Conservation (phyloP, 2,329 filamentous ascomycete genomes). For the Xylaria arbuscula region DNA sequence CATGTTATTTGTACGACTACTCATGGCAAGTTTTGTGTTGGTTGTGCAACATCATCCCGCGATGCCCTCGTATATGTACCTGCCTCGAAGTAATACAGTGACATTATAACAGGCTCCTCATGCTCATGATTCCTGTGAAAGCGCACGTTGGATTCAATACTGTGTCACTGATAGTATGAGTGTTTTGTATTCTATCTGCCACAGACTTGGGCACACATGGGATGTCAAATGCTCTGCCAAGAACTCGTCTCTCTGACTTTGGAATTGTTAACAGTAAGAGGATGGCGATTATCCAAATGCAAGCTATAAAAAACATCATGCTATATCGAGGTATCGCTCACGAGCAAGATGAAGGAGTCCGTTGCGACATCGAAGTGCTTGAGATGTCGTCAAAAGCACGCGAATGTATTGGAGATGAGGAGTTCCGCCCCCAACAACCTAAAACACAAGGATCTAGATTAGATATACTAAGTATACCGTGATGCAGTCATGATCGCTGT, state of each 20-base stretch:
- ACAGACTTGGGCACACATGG: too few species aligned
- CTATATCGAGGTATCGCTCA: not conserved
- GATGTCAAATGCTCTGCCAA: not conserved
- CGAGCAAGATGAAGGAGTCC: not conserved
- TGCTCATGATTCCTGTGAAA: not conserved
- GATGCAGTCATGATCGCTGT: not conserved
- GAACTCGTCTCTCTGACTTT: not conserved
- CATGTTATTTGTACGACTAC: too few species aligned
- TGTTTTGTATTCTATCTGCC: not conserved
- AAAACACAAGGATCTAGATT: constrained; percentile 13
- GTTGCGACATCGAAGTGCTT: not conserved
- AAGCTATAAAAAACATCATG: not conserved
- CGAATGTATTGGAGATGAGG: not conserved
- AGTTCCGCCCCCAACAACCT: not conserved
- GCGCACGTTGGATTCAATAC: not conserved
- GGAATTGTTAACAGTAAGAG: not conserved
- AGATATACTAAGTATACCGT: not conserved
- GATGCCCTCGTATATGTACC: not conserved
- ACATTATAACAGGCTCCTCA: not conserved
- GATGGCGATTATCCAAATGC: not conserved
- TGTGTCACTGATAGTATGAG: not conserved
- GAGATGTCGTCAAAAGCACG: constrained; percentile 1
- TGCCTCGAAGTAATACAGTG: not conserved
- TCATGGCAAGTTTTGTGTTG: not conserved
- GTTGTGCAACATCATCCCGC: not conserved